phyloP scores from a whole-genome alignment of 495 filamentous ascomycete species.

The Lepraria neglecta region DNA sequence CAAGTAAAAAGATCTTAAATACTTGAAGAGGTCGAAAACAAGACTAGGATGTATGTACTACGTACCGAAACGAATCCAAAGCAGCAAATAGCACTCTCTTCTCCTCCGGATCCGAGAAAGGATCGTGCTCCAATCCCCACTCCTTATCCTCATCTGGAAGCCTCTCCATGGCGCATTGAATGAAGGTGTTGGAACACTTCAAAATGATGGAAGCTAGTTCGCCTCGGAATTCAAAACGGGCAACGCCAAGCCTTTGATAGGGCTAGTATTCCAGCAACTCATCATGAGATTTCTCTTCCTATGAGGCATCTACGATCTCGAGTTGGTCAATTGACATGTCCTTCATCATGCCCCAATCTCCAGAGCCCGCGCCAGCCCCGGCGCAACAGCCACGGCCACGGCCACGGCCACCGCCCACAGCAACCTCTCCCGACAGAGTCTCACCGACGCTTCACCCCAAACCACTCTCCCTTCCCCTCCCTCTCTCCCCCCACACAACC shows the following conservation, averaged over 20 bases:
- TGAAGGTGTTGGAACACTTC: background rate
- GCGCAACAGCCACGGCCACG: background rate
- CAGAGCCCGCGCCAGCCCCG: background rate
- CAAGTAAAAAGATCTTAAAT: too few relatives aligned
- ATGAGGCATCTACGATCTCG: background rate
- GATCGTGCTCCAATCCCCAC: slow-evolving; percentile 31
- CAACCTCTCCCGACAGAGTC: slow-evolving; percentile 1
- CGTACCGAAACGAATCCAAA: slow-evolving; percentile 81
- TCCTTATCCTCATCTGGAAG: background rate
- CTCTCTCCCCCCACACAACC: slow-evolving; percentile 65
- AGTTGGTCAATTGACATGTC: slow-evolving; percentile 7
- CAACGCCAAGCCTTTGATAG: background rate
- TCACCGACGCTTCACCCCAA: slow-evolving; percentile 32
- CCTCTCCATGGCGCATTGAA: background rate
- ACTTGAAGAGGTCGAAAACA: too few relatives aligned
- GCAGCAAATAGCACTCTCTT: slow-evolving; percentile 65
- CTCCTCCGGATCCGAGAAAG: slow-evolving; percentile 68
- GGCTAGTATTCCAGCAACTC: background rate
- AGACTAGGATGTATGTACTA: slow-evolving; percentile 19
- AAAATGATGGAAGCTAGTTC: background rate
- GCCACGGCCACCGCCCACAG: background rate
- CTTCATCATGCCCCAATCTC: slow-evolving; percentile 25
- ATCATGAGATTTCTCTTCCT: background rate
- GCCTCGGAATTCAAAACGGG: background rate
- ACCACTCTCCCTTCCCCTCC: slow-evolving; percentile 72